Conservation (phyloP, 495 filamentous ascomycete species). For the Hyaloscypha finlandica region DNA sequence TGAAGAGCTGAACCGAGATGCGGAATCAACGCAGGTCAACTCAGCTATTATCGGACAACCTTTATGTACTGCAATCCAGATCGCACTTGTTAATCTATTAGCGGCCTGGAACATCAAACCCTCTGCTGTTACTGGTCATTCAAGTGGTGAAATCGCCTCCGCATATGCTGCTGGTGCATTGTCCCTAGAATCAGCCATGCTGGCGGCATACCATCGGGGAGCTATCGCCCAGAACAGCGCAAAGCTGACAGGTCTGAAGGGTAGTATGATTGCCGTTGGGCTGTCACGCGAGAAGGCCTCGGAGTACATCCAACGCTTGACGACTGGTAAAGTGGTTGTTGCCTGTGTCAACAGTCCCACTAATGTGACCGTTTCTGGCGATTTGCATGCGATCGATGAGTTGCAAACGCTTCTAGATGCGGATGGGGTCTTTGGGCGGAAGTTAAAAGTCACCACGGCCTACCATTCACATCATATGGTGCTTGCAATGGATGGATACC, state of each 20-base stretch:
- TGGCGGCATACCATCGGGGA: no score
- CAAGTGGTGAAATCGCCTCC: slow-evolving; percentile 65
- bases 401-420: slow-evolving; percentile 46
- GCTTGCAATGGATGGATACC: slow-evolving; percentile 43
- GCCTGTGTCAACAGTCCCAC: slow-evolving; percentile 61
- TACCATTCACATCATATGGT: slow-evolving; percentile 69
- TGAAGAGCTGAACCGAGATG: slow-evolving; percentile 40
- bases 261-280: slow-evolving; percentile 59
- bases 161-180: slow-evolving; percentile 51
- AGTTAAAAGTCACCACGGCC: slow-evolving; percentile 56
- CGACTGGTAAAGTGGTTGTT: slow-evolving; percentile 28
- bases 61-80: slow-evolving; percentile 54
- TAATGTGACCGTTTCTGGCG: slow-evolving; percentile 62
- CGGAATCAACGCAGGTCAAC: slow-evolving; percentile 35
- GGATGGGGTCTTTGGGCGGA: slow-evolving; percentile 52
- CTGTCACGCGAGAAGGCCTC: slow-evolving; percentile 12
- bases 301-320: background rate
- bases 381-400: slow-evolving; percentile 48
- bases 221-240: slow-evolving; percentile 52
- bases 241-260: slow-evolving; percentile 30
- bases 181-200: slow-evolving; percentile 43
- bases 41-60: slow-evolving; percentile 53
- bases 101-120: slow-evolving; percentile 44
- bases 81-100: slow-evolving; percentile 57
- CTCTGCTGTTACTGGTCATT: slow-evolving; percentile 54